Base-by-base conservation (phyloP, 2,329 filamentous ascomycete genomes). In the Penicillium capsulatum region DNA sequence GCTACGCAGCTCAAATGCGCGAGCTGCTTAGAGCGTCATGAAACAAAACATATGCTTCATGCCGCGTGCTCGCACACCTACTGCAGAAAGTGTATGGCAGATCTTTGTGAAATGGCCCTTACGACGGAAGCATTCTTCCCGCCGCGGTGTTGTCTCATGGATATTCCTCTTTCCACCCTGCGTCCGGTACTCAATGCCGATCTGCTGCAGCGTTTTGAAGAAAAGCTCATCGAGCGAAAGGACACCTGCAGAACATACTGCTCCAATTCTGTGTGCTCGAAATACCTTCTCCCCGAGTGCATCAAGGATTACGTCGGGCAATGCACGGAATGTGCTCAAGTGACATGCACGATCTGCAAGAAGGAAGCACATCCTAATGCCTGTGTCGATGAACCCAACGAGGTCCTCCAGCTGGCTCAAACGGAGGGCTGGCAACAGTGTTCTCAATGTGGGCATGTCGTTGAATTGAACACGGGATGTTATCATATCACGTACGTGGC, bases 381-480 rank as follows among this genome's bases (percentile, higher is more conserved):
- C 22, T 65, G 60, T 33, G 52, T 50, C 2, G 35, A 57, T 2
- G 52, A 59, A 24, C 31, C 51, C n/a, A 47, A 59, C 30, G 52
- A 53, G 11, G 34, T 61, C n/a, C 67, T 87, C 3, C 74, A 79
- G 35, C 72, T 83, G 42, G 82, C 81, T 5, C 79, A 80, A 50
- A 71, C 80, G 17, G 72, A 81, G 36, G 83, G 84, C 16, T 90
- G 83, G 82, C 82, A 86, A 61, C 73, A 79, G 32, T 95, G 87
- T 61, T 82, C 81, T 58, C 80, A 73, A 47, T 94, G 89, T 66
- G 79, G 76, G 48, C 72, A 77, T 27, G 74, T 65, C 10, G 48
- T 65, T 11, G 61, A 65, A 40, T 42, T 66, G 11, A 38, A 36
- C 5, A 37, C 36, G 4, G 63, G 60, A 3, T 65, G 62, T 43